These are phyloP conservation scores for Phoma herbarum DNA, from an alignment of 2,329 filamentous ascomycete genomes.

Conservation along the genomic window DNA sequence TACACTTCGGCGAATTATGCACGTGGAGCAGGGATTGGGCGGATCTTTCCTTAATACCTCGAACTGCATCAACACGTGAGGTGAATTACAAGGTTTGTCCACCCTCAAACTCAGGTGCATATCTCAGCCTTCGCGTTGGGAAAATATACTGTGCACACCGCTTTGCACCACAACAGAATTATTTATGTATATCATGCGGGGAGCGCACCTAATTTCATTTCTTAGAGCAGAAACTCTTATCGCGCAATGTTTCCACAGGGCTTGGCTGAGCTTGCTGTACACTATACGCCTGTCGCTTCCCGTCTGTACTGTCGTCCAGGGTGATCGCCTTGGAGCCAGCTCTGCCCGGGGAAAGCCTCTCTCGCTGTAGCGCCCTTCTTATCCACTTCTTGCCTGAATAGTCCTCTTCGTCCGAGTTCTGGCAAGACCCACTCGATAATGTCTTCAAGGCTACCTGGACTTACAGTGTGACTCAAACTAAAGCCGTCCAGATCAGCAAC, in stretches of 20 bases:
- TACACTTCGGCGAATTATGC: not conserved
- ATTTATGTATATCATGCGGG: not conserved
- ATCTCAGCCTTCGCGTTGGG: not conserved
- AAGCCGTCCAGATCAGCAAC: conserved; percentile 5
- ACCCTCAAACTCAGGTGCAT: not conserved
- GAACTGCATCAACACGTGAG: not conserved
- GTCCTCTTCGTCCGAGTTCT: conserved; percentile 1
- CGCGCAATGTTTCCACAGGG: not conserved
- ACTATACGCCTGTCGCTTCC: not conserved
- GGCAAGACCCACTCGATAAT: not conserved
- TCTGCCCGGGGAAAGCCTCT: conserved; percentile 7
- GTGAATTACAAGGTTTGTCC: not conserved
- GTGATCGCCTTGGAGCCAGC: conserved; percentile 4
- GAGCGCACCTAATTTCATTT: not conserved
- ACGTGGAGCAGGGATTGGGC: not conserved
- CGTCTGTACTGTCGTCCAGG: conserved; percentile 1
- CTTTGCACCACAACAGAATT: not conserved
- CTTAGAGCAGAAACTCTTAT: not conserved
- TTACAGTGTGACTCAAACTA: not conserved
- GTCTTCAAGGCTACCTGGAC: conserved; percentile 5
- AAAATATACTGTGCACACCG: not conserved
- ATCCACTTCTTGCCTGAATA: not conserved
- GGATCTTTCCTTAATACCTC: not conserved
- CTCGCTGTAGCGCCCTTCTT: not conserved
- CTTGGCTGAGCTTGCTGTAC: not conserved